Percentiles rank a stretch among this genome's conserved stretches.
Evolutionary conservation across 2,329 filamentous ascomycete species (phyloP).

Genomic region (Dothiorella sarmentorum): DNA sequence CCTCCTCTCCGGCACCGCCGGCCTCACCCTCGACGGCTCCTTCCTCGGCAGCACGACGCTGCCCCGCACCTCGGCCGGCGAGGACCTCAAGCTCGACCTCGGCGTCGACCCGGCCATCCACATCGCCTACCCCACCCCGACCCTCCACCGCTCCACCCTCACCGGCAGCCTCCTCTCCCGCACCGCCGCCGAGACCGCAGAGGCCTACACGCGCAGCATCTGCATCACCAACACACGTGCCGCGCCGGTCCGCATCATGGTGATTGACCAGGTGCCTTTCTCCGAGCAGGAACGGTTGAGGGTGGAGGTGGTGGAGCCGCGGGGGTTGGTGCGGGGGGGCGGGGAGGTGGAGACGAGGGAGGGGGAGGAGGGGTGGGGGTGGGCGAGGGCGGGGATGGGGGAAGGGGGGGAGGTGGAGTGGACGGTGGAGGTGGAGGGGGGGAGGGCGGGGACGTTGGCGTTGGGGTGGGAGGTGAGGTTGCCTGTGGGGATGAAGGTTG

Average conservation of each 20-base stretch:
- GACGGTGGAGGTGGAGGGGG: slow-evolving; percentile 37
- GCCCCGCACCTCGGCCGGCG: slow-evolving; percentile 55
- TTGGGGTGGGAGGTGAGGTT: slow-evolving; percentile 61
- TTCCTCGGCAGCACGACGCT: slow-evolving; percentile 58
- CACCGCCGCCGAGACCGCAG: slow-evolving; percentile 46
- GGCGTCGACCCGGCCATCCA: slow-evolving; percentile 59
- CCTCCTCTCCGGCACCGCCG: slow-evolving; percentile 53
- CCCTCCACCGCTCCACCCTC: slow-evolving; percentile 49
- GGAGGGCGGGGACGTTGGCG: slow-evolving; percentile 54
- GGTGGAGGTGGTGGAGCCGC: slow-evolving; percentile 51
- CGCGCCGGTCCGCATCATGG: slow-evolving; percentile 44
- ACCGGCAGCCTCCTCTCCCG: slow-evolving; percentile 46
- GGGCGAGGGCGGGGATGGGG: slow-evolving; percentile 16
- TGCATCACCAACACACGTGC: slow-evolving; percentile 51
- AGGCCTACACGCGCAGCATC: slow-evolving; percentile 49
- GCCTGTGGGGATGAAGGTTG: slow-evolving; percentile 49
- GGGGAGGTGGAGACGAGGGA: slow-evolving; percentile 17
- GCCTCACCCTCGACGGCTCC: slow-evolving; percentile 60
- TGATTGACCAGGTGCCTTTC: slow-evolving; percentile 61
- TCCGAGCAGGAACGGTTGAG: slow-evolving; percentile 57
- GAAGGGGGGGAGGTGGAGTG: slow-evolving; percentile 24
- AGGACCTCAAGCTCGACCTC: slow-evolving; percentile 52
- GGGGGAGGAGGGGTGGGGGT: slow-evolving; percentile 25
- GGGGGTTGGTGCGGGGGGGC: slow-evolving; percentile 38
- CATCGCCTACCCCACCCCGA: slow-evolving; percentile 56